A percentile compares a stretch with the other conserved stretches of the same genome.
phyloP scores from a whole-genome alignment of 1,284 basidiomycete species.

The Earliella scabrosa region DNA sequence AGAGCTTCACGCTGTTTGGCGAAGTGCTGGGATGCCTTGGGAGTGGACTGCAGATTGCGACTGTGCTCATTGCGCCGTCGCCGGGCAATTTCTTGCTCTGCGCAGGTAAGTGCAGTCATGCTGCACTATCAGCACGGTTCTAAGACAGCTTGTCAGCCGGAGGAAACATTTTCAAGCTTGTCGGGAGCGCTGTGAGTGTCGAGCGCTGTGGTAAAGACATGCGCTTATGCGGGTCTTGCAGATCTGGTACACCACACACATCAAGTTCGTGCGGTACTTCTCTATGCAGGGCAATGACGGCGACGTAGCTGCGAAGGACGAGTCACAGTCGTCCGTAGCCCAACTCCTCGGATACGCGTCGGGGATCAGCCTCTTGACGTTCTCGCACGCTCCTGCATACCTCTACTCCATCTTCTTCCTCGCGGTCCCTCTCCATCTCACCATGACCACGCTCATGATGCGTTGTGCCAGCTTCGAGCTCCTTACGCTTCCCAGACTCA shows the following conservation, averaged over 20 bases:
- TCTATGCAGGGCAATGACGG: slow-evolving; percentile 36
- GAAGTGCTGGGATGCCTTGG: slow-evolving; percentile 31
- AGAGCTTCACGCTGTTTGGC: slow-evolving; percentile 35
- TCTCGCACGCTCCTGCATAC: slow-evolving; percentile 36
- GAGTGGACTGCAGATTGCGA: slow-evolving; percentile 35
- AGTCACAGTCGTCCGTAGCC: slow-evolving; percentile 36
- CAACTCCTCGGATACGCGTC: slow-evolving; percentile 35
- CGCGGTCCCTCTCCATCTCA: slow-evolving; percentile 31
- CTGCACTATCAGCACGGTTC: background rate
- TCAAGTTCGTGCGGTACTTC: slow-evolving; percentile 39
- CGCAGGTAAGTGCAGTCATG: slow-evolving; percentile 28
- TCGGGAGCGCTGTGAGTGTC: slow-evolving; percentile 34
- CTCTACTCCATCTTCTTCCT: slow-evolving; percentile 35
- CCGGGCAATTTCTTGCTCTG: slow-evolving; percentile 34
- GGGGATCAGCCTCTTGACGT: slow-evolving; percentile 33
- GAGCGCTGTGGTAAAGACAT: background rate
- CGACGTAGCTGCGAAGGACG: slow-evolving; percentile 38
- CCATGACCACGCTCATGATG: slow-evolving; percentile 34
- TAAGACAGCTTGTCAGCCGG: slow-evolving; percentile 24
- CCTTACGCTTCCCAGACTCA: slow-evolving; percentile 34
- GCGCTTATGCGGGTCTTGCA: slow-evolving; percentile 2
- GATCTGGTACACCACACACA: slow-evolving; percentile 39
- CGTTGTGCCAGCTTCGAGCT: slow-evolving; percentile 35
- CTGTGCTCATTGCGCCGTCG: slow-evolving; percentile 31
- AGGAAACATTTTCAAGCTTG: slow-evolving; percentile 37